Evolutionary conservation across 1,284 basidiomycete species (phyloP).

Genomic region (Moniliella sp.): DNA sequence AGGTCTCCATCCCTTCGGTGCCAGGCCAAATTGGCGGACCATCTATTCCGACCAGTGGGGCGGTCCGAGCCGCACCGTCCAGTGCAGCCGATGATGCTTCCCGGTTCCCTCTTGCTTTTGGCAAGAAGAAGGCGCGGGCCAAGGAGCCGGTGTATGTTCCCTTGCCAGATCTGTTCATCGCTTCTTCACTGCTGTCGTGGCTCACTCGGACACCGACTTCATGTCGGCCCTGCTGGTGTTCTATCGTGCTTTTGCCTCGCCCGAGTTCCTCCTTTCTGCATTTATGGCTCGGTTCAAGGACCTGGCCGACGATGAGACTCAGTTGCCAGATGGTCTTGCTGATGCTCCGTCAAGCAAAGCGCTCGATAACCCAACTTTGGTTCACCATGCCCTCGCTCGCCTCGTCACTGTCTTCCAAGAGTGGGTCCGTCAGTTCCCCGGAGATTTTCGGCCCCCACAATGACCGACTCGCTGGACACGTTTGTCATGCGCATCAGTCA

Average conservation of each 20-base stretch:
- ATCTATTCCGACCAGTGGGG: too few species aligned
- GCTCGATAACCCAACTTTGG: background rate
- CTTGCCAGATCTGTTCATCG: too few species aligned
- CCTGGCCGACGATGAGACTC: constrained; percentile 13
- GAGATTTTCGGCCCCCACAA: constrained; percentile 18
- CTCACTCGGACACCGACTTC: too few species aligned
- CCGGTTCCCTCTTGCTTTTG: too few species aligned
- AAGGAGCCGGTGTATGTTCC: too few species aligned
- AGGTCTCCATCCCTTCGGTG: too few species aligned
- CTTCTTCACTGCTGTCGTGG: too few species aligned
- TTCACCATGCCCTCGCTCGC: background rate
- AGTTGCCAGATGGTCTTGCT: constrained; percentile 14
- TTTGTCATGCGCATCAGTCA: constrained; percentile 10
- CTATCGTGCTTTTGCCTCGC: constrained; percentile 19
- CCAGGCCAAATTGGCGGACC: too few species aligned
- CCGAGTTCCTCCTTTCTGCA: constrained; percentile 14
- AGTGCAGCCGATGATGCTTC: too few species aligned
- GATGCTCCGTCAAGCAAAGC: background rate
- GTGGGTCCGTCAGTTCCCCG: constrained; percentile 24
- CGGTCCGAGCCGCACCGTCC: too few species aligned
- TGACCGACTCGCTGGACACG: constrained; percentile 8
- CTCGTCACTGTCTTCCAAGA: constrained; percentile 18
- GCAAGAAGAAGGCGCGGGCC: too few species aligned
- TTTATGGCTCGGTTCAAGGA: constrained; percentile 16
- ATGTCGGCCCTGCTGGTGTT: constrained; percentile 29